Evolutionary conservation across 345 rosid species (phyloP).

Genomic region (Dovyalis caffra): DNA sequence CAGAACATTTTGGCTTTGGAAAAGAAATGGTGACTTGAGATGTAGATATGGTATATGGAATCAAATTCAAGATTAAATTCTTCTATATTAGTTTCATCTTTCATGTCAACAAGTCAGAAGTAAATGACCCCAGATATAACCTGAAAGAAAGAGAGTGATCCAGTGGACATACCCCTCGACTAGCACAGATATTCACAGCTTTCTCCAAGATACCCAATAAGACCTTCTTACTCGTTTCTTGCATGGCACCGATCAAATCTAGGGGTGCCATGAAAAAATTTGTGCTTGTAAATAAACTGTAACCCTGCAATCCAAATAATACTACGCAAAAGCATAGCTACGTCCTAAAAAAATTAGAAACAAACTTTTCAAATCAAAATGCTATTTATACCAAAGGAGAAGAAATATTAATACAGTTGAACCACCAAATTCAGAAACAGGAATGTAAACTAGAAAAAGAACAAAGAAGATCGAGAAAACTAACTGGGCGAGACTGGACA

Average conservation of each 20-base stretch:
- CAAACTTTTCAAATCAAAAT: neutral
- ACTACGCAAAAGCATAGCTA: too few relatives aligned
- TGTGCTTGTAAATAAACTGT: neutral
- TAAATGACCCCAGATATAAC: too few relatives aligned
- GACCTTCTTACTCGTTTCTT: neutral
- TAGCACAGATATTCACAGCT: neutral
- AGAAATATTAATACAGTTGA: too few relatives aligned
- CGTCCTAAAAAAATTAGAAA: too few relatives aligned
- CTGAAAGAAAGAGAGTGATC: neutral
- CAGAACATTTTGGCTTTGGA: neutral
- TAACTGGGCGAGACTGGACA: neutral
- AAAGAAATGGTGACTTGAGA: neutral
- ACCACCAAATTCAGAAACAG: too few relatives aligned
- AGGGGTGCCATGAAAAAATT: neutral
- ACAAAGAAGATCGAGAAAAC: neutral
- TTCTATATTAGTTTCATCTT: too few relatives aligned
- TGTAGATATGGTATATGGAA: too few relatives aligned
- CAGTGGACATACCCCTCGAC: neutral
- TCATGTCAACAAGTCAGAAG: too few relatives aligned
- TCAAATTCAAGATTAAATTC: too few relatives aligned
- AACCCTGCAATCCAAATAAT: too few relatives aligned
- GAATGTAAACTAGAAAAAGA: neutral
- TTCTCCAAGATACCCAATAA: neutral
- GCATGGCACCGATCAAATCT: neutral
- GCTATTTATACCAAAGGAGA: too few relatives aligned